These are phyloP conservation scores for Dendrobium chrysotoxum DNA, from an alignment of 106 monocot species.

Conservation along the genomic window DNA sequence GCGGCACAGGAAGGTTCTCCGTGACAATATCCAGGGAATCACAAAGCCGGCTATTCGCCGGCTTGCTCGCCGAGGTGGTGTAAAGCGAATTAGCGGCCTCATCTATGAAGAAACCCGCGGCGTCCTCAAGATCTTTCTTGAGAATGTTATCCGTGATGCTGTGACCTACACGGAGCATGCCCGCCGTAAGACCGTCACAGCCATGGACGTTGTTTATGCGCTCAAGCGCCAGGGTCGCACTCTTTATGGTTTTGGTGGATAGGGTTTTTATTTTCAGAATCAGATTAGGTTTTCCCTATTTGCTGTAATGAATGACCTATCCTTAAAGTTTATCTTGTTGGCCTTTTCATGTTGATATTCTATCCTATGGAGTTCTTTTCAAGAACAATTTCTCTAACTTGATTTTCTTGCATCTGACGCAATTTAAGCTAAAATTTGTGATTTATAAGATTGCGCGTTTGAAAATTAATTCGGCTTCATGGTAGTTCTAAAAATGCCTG, in stretches of 20 bases:
- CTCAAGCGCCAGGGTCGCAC: constrained; percentile 39
- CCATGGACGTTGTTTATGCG: constrained; percentile 50
- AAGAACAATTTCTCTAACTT: too few species aligned
- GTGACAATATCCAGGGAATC: constrained; percentile 68
- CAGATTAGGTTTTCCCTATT: too few species aligned
- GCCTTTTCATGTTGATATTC: too few species aligned
- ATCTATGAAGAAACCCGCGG: constrained; percentile 69
- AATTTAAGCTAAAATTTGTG: too few species aligned
- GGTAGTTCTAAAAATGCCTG: too few species aligned
- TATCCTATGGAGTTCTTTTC: too few species aligned
- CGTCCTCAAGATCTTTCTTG: constrained; percentile 62
- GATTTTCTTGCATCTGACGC: too few species aligned
- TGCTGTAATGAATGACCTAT: too few species aligned
- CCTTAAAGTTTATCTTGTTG: too few species aligned
- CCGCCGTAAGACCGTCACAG: constrained; percentile 40
- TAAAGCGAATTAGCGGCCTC: constrained; percentile 56
- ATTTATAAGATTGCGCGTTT: too few species aligned
- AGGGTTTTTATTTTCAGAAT: too few species aligned
- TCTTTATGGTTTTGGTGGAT: constrained; percentile 35
- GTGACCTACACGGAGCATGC: constrained; percentile 66
- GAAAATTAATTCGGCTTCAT: too few species aligned
- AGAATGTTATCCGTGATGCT: constrained; percentile 68
- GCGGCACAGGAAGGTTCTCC: constrained; percentile 47
- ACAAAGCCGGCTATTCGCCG: constrained; percentile 57
- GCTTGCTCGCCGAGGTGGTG: constrained; percentile 41